Conservation (phyloP, 1,284 basidiomycete species). For the Cryptococcus sp. region DNA sequence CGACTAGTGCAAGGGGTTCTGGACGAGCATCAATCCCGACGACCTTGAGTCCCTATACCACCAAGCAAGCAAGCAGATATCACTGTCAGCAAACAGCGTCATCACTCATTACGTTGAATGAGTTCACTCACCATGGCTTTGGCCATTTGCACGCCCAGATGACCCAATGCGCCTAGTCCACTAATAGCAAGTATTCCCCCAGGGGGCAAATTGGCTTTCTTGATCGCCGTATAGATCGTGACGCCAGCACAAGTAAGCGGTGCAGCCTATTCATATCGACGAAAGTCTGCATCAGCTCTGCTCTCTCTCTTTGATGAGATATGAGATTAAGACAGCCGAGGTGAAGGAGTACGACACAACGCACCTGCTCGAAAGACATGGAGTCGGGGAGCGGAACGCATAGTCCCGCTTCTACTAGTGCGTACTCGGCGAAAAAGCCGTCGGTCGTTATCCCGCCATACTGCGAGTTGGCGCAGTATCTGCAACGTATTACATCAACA, state of each 20-base stretch:
- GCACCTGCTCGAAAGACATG: conserved; percentile 30
- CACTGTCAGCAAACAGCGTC: neutral
- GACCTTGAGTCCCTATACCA: conserved; percentile 22
- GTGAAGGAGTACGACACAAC: neutral
- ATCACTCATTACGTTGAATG: neutral
- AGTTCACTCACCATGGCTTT: conserved; percentile 29
- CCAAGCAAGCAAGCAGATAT: neutral
- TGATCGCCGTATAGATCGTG: conserved; percentile 32
- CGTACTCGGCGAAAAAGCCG: conserved; percentile 35
- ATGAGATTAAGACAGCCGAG: neutral
- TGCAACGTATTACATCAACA: neutral
- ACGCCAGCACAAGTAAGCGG: conserved; percentile 36
- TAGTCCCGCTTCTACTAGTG: conserved; percentile 19
- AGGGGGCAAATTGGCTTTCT: conserved; percentile 21
- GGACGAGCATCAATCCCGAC: conserved; percentile 26
- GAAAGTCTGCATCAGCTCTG: neutral
- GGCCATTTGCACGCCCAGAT: conserved; percentile 34
- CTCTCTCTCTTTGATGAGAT: neutral
- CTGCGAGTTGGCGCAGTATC: conserved; percentile 25
- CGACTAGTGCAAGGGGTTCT: conserved; percentile 18
- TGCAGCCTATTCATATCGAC: conserved; percentile 24
- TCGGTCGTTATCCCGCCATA: conserved; percentile 27
- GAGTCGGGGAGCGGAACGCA: conserved; percentile 22
- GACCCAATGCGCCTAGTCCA: conserved; percentile 32
- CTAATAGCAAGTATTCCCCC: conserved; percentile 32